A percentile compares a stretch with the other conserved stretches of the same genome.
Evolutionary conservation across 495 filamentous ascomycete species (phyloP).

Genomic region (Clohesyomyces aquaticus): DNA sequence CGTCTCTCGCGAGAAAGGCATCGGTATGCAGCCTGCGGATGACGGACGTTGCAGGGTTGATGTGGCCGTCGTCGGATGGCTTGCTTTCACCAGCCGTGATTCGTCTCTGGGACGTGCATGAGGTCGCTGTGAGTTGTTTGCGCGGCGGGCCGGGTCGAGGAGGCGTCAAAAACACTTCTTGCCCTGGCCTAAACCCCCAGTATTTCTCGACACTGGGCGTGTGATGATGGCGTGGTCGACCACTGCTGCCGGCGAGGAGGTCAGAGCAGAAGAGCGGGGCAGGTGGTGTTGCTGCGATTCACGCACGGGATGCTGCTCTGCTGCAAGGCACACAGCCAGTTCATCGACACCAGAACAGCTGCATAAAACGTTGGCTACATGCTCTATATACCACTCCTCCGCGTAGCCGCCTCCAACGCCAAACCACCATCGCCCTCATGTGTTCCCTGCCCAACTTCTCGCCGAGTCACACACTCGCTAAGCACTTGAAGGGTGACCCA

Average conservation of each 20-base stretch:
- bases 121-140: conserved; percentile 6
- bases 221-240: too few relatives aligned
- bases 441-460: conserved; percentile 9
- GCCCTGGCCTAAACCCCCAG: too few relatives aligned
- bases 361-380: conserved; percentile 9
- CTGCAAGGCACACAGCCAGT: conserved; percentile 33
- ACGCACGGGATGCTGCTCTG: not conserved
- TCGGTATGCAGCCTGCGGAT: conserved; percentile 34
- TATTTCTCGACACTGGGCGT: too few relatives aligned
- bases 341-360: not conserved
- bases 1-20: conserved; percentile 9
- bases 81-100: conserved; percentile 14
- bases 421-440: conserved; percentile 21
- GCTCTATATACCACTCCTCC: conserved; percentile 7
- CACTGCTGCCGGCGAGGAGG: not conserved
- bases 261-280: not conserved
- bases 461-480: conserved; percentile 33
- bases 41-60: conserved; percentile 39
- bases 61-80: conserved; percentile 30
- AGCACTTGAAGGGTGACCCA: conserved; percentile 16
- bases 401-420: conserved; percentile 13
- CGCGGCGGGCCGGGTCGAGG: conserved; percentile 3
- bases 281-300: not conserved
- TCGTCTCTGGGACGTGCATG: conserved; percentile 28
- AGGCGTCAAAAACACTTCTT: not conserved